phyloP scores from a whole-genome alignment of 129 eudicot genomes.

The Saussurea involucrata region DNA sequence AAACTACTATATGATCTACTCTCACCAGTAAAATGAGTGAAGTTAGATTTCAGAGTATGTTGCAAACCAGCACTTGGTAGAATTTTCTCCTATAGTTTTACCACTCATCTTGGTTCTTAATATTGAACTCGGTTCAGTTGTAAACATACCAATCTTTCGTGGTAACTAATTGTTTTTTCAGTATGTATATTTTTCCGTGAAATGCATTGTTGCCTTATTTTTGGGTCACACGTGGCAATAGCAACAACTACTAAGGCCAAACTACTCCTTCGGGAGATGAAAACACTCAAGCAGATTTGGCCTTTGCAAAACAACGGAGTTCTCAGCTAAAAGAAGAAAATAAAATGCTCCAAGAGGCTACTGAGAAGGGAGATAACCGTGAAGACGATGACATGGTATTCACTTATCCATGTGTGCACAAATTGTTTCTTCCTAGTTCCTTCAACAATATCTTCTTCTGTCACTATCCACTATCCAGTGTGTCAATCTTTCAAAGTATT shows the following conservation, averaged over 20 bases:
- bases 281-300: constrained; percentile 84
- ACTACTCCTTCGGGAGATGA: constrained; percentile 80
- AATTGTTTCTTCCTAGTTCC: not conserved
- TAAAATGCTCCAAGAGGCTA: constrained; percentile 70
- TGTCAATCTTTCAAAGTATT: not conserved
- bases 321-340: constrained; percentile 94
- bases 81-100: no score
- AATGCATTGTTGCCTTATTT: constrained; percentile 26
- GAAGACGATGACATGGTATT: constrained; percentile 87
- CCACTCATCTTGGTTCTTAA: not conserved
- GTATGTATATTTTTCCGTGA: constrained; percentile 14
- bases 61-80: not conserved
- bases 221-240: constrained; percentile 71
- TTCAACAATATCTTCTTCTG: not conserved
- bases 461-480: not conserved
- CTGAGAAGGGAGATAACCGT: constrained; percentile 71
- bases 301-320: constrained; percentile 81
- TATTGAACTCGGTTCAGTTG: not conserved
- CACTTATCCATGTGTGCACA: not conserved
- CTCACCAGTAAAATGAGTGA: not conserved
- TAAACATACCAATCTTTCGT: not conserved
- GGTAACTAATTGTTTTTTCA: not conserved
- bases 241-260: constrained; percentile 97
- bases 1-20: not conserved
- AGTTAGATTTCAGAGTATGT: not conserved